Evolutionary conservation across 495 filamentous ascomycete species (phyloP).

Genomic region (Hypoxylon subgilvum): DNA sequence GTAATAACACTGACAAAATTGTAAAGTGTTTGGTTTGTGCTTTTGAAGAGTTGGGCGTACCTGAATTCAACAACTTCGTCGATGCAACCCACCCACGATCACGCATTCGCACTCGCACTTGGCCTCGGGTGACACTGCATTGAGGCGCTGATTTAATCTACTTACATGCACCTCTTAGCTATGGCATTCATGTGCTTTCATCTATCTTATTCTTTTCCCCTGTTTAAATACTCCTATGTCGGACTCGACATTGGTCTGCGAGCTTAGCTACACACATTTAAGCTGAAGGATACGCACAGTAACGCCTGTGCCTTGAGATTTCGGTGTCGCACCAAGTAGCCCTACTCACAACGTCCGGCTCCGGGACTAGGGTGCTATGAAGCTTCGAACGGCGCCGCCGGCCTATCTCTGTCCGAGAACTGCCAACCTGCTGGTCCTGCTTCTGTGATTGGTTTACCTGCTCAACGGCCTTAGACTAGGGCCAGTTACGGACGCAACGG

Average conservation of each 20-base stretch:
- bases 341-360: not conserved
- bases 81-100: too few relatives aligned
- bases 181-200: too few relatives aligned
- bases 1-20: too few relatives aligned
- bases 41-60: too few relatives aligned
- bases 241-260: not conserved
- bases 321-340: not conserved
- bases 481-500: slow-evolving; percentile 2
- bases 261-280: not conserved
- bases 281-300: not conserved
- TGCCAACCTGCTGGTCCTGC: slow-evolving; percentile 2
- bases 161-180: too few relatives aligned
- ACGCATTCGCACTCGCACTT: too few relatives aligned
- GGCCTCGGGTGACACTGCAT: too few relatives aligned
- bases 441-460: slow-evolving; percentile 11
- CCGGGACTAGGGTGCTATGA: not conserved
- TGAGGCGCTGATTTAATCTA: too few relatives aligned
- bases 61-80: too few relatives aligned
- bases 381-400: slow-evolving; percentile 2
- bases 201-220: not conserved
- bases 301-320: not conserved
- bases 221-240: not conserved
- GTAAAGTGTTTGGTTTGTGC: too few relatives aligned
- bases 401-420: slow-evolving; percentile 22
- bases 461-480: slow-evolving; percentile 3